Evolutionary conservation across 805 yeast genomes (phyloP), one percentile per base, ranked within the genome.

Genomic region (Brettanomyces anomalus): DNA sequence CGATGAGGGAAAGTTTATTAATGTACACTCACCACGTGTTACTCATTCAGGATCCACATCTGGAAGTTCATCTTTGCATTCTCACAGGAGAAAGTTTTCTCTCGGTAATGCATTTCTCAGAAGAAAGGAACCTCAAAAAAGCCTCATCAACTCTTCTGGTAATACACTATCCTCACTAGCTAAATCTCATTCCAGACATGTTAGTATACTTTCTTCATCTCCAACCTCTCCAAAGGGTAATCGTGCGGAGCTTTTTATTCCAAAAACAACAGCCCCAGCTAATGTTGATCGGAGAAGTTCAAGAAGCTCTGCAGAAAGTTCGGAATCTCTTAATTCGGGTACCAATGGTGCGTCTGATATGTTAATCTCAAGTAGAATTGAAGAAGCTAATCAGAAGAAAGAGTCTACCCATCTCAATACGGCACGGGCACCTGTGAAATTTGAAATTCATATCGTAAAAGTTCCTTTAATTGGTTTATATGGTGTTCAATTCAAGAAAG

Each of bases 401-500:
- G 41, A 47, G 31, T 4, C 30, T 41, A 7, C 16, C 31, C 15
- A 20, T 15, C 10, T 21, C 10, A 10, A 26, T 16, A 36, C 39
- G 11, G 18, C 31, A 14, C 67, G 74, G 49, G 72, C 79, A 18
- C 95, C 95, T 16, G 71, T 90, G 55, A 79, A 83, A 55, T 89
- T 89, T 62, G 97, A 90, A 58, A 85, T 90, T 48, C 88, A 85
- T 59, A 79, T 89, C 49, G 97, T 89, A 34, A 88, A 88, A 59
- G 94, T 89, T 39, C 95, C 96, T 37, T 72, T 89, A 50, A 84
- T 89, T 43, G 87, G 94, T 4, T 69, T 90, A 46, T 88, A 84
- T 50, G 97, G 97, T 62, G 89, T 89, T 39, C 97, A 90, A 61
- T 88, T 89, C 68, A 90, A 90, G 71, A 89, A 89, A 60, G 73